These are phyloP conservation scores for Aquanectria penicillioides DNA, from an alignment of 2,329 filamentous ascomycete species.

Conservation along the genomic window DNA sequence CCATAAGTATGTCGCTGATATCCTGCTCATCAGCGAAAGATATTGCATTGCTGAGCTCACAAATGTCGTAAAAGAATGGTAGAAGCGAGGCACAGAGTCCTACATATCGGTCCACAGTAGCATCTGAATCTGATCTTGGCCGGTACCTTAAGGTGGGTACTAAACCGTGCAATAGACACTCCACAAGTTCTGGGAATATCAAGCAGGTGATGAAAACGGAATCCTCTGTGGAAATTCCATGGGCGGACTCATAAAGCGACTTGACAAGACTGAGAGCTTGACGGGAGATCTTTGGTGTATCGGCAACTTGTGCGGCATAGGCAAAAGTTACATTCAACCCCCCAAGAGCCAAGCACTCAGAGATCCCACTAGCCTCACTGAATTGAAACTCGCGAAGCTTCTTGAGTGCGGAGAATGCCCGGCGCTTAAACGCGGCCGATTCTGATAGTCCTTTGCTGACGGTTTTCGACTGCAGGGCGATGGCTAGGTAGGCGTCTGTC, in stretches of 20 bases:
- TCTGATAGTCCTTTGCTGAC: neutral
- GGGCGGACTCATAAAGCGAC: conserved; percentile 25
- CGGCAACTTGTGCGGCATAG: conserved; percentile 18
- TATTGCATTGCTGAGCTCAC: conserved; percentile 32
- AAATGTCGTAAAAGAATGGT: conserved; percentile 39
- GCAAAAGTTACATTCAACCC: conserved; percentile 32
- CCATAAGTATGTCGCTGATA: neutral
- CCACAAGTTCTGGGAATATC: conserved; percentile 35
- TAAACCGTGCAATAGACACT: conserved; percentile 35
- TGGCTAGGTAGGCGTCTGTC: conserved; percentile 32
- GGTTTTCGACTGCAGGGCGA: conserved; percentile 29
- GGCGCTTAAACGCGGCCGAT: conserved; percentile 18
- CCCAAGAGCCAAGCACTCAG: conserved; percentile 33
- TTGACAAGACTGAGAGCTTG: conserved; percentile 34
- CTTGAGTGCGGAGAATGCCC: conserved; percentile 32
- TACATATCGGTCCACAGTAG: conserved; percentile 38
- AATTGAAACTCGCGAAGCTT: conserved; percentile 26
- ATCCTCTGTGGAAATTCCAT: neutral
- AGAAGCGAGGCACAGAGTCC: conserved; percentile 38
- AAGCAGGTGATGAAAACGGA: conserved; percentile 35
- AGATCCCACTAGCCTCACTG: conserved; percentile 16
- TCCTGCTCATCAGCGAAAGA: neutral
- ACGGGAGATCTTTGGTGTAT: conserved; percentile 27
- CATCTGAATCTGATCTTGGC: neutral
- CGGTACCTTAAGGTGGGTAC: conserved; percentile 35